phyloP scores from a whole-genome alignment of 2,329 filamentous ascomycete genomes.

The Rhexocercosporidium sp. region DNA sequence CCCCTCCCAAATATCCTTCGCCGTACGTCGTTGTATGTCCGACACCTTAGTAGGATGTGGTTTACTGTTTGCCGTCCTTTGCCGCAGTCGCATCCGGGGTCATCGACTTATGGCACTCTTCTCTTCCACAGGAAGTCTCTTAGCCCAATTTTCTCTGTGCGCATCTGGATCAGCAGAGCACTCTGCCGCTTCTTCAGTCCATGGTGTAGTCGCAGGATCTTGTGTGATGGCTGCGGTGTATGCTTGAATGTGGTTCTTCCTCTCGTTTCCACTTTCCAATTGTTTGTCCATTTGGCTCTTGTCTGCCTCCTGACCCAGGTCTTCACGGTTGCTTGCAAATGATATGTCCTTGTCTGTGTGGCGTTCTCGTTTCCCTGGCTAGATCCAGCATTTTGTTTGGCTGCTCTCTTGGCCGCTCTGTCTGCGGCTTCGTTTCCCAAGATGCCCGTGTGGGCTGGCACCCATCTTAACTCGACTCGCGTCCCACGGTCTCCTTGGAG shows the following conservation, averaged over 20 bases:
- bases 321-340: neutral
- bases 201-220: slow-evolving; percentile 5
- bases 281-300: slow-evolving; percentile 1
- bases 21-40: neutral
- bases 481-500: slow-evolving; percentile 10
- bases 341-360: slow-evolving; percentile 1
- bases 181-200: neutral
- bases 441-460: slow-evolving; percentile 25
- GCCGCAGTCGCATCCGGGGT: too few relatives aligned
- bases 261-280: slow-evolving; percentile 2
- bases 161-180: neutral
- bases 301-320: neutral
- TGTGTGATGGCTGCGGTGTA: slow-evolving; percentile 5
- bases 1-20: neutral
- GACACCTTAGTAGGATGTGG: neutral
- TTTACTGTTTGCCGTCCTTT: neutral
- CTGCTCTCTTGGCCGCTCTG: too few relatives aligned
- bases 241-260: slow-evolving; percentile 8
- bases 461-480: slow-evolving; percentile 20
- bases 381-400: too few relatives aligned
- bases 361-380: too few relatives aligned
- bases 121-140: neutral
- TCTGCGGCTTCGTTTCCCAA: too few relatives aligned
- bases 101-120: neutral
- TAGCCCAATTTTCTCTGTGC: slow-evolving; percentile 1